Conservation (phyloP, 495 filamentous ascomycete species). For the Tuber aestivum region DNA sequence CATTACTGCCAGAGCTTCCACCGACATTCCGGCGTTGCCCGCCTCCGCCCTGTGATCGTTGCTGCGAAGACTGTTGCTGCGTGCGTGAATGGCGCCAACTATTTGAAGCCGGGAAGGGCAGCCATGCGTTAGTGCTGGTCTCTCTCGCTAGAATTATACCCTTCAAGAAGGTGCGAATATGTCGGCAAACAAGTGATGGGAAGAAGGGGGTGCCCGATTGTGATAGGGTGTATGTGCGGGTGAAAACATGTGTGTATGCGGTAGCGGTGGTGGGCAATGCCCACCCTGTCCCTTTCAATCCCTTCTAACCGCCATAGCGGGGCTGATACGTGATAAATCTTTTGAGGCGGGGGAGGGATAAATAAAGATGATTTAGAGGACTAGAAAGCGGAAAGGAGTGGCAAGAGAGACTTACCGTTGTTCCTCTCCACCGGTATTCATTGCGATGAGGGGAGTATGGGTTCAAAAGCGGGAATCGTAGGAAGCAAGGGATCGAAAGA, state of each 20-base stretch:
- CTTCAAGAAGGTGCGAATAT: constrained; percentile 10
- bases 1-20: constrained; percentile 36
- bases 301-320: constrained; percentile 1
- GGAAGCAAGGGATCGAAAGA: constrained; percentile 4
- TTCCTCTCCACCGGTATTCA: constrained; percentile 36
- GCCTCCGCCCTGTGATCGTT: constrained; percentile 32
- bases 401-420: constrained; percentile 23
- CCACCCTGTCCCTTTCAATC: neutral
- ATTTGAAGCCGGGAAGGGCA: constrained; percentile 13
- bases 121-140: constrained; percentile 21
- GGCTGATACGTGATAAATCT: neutral
- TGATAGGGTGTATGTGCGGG: neutral
- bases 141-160: constrained; percentile 11
- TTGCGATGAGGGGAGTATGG: constrained; percentile 9
- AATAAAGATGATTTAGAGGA: neutral
- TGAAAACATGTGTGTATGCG: constrained; percentile 3
- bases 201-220: neutral
- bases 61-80: constrained; percentile 29
- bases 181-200: constrained; percentile 15
- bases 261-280: neutral
- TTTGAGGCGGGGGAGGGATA: neutral
- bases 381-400: neutral
- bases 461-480: neutral
- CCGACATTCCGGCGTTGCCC: constrained; percentile 31
- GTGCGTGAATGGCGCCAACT: constrained; percentile 31